Percentiles rank a stretch among this genome's conserved stretches.
Conservation (phyloP, 371 early-diverging fungal species). For the Lichtheimia ornata region DNA sequence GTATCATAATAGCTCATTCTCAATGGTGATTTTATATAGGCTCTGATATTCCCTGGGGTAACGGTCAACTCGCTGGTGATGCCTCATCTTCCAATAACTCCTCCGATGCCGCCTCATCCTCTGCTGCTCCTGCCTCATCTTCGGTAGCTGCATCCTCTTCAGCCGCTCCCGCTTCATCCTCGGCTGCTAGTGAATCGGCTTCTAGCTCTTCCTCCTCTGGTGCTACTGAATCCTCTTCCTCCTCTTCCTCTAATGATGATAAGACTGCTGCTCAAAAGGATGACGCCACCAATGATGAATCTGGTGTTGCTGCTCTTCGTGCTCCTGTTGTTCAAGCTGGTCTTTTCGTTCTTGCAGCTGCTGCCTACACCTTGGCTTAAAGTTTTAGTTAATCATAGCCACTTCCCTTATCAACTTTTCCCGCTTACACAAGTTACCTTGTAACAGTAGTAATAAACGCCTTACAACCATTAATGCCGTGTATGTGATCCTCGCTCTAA, state of each 20-base stretch:
- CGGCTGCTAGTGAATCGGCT: not conserved
- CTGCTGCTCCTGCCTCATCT: slow-evolving; percentile 1
- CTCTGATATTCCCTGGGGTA: slow-evolving; percentile 29
- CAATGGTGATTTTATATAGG: slow-evolving; percentile 1
- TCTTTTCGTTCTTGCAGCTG: not conserved
- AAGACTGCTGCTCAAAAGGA: no score
- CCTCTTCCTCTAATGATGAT: no score
- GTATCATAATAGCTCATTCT: not conserved
- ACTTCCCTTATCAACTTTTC: no score
- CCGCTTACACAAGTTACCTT: no score
- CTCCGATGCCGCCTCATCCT: slow-evolving; percentile 1
- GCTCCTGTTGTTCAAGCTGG: not conserved
- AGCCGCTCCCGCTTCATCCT: not conserved
- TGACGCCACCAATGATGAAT: not conserved
- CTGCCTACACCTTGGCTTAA: slow-evolving; percentile 1
- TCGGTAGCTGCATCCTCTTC: not conserved
- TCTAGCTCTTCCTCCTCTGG: not conserved
- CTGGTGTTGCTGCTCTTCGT: not conserved
- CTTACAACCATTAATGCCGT: no score
- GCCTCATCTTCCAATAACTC: slow-evolving; percentile 8
- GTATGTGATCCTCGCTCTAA: no score
- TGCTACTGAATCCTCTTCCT: not conserved
- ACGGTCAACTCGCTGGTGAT: slow-evolving; percentile 16
- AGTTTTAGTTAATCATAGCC: not conserved
- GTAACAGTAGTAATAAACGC: no score